Conservation (phyloP, 1,139 yeast genomes). For the Blastobotrys elegans region DNA sequence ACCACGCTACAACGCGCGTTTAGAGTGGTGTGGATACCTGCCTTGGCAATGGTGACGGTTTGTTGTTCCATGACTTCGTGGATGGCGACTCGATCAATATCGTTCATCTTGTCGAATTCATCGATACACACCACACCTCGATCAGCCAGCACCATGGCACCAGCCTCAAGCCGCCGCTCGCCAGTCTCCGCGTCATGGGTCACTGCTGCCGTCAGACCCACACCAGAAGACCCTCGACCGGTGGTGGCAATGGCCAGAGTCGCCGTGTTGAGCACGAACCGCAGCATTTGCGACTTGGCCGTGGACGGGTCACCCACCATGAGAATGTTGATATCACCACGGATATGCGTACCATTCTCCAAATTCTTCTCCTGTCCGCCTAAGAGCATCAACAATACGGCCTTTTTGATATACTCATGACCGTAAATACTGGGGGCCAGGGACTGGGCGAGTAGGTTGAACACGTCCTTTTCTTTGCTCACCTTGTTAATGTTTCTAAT, state of each 20-base stretch:
- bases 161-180: constrained; percentile 94
- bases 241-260: constrained; percentile 96
- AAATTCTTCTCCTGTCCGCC: constrained; percentile 95
- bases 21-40: constrained; percentile 94
- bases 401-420: constrained; percentile 84
- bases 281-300: constrained; percentile 90
- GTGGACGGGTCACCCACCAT: constrained; percentile 99
- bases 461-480: constrained; percentile 62
- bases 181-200: constrained; percentile 96
- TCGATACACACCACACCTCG: constrained; percentile 97
- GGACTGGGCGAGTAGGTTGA: constrained; percentile 76
- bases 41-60: constrained; percentile 96
- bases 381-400: constrained; percentile 81
- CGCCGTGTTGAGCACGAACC: constrained; percentile 93
- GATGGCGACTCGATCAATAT: constrained; percentile 93
- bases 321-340: constrained; percentile 93
- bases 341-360: constrained; percentile 91
- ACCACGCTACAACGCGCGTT: constrained; percentile 96
- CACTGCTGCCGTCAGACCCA: constrained; percentile 98
- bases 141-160: constrained; percentile 99
- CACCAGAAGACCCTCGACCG: constrained; percentile 99
- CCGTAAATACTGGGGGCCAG: constrained; percentile 97
- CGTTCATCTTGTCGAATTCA: constrained; percentile 98
- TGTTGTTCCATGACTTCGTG: constrained; percentile 99
- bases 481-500: constrained; percentile 81